Evolutionary conservation across 371 early-diverging fungal species (phyloP), one percentile per base, ranked within the genome.

Genomic region (Ordospora colligata): DNA sequence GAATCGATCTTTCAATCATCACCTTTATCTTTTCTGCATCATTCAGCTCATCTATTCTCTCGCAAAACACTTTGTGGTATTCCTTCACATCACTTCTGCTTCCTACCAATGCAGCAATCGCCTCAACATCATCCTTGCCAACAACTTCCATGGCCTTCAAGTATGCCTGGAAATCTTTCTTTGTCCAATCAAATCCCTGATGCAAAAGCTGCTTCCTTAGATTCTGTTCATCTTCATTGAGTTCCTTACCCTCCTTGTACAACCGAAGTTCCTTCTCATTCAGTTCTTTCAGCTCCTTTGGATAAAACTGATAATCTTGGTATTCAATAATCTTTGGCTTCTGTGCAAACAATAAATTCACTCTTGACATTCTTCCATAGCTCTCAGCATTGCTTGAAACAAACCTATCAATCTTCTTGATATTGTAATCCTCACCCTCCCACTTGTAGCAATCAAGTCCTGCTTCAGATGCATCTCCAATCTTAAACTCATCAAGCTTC

Each of bases 361-460:
- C 43, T 49, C 74, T 70, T 19, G 78, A 52, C 12, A 70, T 37
- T 2, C 65, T 73, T 12, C 68, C 78, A 46, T 47, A 27, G 9
- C 42, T 27, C n/a, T 58, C 46, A 3, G 17, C 49, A 19, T 43
- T 67, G 22, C 17, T 73, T 23, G 17, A 64, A 53, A 77, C 46
- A 63, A 74, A 77, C 11, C 46, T 46, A 12, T 64, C 37, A 19
- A 77, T 42, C 52, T 68, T 76, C 23, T 64, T 81, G 45, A 74
- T 87, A 69, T 90, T 87, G 87, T 90, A 93, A 83, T 95, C 92
- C 75, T 95, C 91, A 4, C 96, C 96, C 73, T 94, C 92, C 93
- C 93, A 95, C 76, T 93, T 89, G 82, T 93, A 93, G 8, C 90
- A 89, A 67, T 89, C 88, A 62, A 80, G 74, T 17, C 70, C 72